Conservation (phyloP, 768 basidiomycete species). For the Saitozyma sp. region DNA sequence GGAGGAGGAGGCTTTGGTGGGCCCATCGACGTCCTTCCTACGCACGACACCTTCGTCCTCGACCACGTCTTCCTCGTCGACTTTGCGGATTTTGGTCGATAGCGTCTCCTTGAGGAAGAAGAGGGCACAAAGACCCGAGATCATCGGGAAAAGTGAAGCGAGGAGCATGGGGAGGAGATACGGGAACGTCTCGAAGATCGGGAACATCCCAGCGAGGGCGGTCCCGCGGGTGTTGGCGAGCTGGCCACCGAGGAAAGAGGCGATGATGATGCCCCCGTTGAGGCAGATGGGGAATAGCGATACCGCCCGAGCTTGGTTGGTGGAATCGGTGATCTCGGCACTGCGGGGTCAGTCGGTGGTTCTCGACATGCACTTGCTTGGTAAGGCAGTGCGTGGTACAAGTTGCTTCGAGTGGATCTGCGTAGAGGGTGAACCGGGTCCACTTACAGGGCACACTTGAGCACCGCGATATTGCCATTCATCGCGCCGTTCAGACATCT, state of each 20-base stretch:
- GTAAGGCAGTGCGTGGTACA: background rate
- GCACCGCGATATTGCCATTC: conserved; percentile 41
- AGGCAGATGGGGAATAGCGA: conserved; percentile 42
- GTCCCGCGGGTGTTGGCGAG: conserved; percentile 7
- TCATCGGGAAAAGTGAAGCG: conserved; percentile 30
- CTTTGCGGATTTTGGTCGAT: conserved; percentile 5
- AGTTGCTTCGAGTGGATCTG: background rate
- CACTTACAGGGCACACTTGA: conserved; percentile 41
- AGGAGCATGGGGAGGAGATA: conserved; percentile 36
- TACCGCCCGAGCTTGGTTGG: conserved; percentile 39
- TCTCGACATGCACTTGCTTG: background rate
- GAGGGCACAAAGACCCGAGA: conserved; percentile 23
- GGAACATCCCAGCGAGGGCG: conserved; percentile 18
- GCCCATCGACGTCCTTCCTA: conserved; percentile 6
- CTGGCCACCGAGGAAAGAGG: conserved; percentile 35
- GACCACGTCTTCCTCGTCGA: background rate
- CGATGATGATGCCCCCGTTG: conserved; percentile 35
- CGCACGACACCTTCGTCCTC: conserved; percentile 1
- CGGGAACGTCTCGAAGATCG: conserved; percentile 32
- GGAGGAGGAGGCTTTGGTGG: background rate
- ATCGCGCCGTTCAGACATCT: conserved; percentile 30
- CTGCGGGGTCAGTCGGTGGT: conserved; percentile 15
- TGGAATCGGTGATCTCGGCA: conserved; percentile 39
- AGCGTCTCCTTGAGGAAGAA: conserved; percentile 42
- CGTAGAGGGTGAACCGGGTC: background rate